Conservation (phyloP, 495 filamentous ascomycete species). For the Hyaloscypha bicolor region DNA sequence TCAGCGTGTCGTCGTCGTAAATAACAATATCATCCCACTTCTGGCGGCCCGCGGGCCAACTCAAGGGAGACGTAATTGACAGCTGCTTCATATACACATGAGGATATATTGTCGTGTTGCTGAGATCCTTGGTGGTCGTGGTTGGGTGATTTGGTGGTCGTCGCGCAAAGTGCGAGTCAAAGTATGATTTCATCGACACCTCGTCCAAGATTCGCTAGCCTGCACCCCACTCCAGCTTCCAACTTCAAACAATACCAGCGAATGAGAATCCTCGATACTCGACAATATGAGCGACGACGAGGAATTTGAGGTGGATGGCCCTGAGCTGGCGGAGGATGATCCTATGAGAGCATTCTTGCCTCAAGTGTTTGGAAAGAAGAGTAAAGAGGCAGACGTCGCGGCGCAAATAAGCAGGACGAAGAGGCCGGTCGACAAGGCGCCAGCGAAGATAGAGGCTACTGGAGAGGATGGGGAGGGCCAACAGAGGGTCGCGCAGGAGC, state of each 20-base stretch:
- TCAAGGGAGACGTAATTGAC: slow-evolving; percentile 5
- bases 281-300: slow-evolving; percentile 59
- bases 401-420: slow-evolving; percentile 79
- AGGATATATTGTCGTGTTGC: slow-evolving; percentile 12
- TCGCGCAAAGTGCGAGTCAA: slow-evolving; percentile 2
- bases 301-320: slow-evolving; percentile 57
- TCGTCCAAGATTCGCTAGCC: background rate
- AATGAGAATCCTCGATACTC: background rate
- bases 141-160: background rate
- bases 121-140: background rate
- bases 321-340: slow-evolving; percentile 61
- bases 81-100: slow-evolving; percentile 6
- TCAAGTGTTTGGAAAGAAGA: slow-evolving; percentile 82
- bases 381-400: slow-evolving; percentile 69
- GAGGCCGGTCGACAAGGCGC: slow-evolving; percentile 49
- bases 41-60: slow-evolving; percentile 15
- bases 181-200: slow-evolving; percentile 14
- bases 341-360: slow-evolving; percentile 82
- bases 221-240: background rate
- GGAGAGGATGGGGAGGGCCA: slow-evolving; percentile 10
- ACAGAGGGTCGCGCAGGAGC: slow-evolving; percentile 24
- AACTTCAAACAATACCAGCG: slow-evolving; percentile 7
- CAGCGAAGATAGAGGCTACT: slow-evolving; percentile 27
- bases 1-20: slow-evolving; percentile 13
- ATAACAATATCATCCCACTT: slow-evolving; percentile 18